These are phyloP conservation scores for Dioscorea alata DNA, from an alignment of 106 monocot species.

Conservation along the genomic window DNA sequence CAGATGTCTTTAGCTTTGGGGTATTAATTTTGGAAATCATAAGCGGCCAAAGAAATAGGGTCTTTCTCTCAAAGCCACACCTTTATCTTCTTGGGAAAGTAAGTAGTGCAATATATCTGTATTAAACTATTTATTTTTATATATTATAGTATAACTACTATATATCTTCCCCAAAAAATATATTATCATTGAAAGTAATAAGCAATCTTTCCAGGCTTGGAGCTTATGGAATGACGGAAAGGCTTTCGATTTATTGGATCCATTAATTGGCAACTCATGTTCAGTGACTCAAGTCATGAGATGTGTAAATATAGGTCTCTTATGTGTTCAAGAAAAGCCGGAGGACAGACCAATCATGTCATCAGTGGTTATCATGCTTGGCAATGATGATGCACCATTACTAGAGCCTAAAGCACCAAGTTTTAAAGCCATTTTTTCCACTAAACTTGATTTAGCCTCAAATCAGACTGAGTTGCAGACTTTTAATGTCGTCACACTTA, in stretches of 20 bases:
- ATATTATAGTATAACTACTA: no score
- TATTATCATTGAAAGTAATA: background rate
- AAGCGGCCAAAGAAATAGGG: slow-evolving; percentile 14
- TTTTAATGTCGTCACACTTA: no score
- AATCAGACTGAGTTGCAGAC: no score
- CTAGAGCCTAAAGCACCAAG: slow-evolving; percentile 8
- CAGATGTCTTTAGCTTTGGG: slow-evolving; percentile 34
- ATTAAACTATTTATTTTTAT: no score
- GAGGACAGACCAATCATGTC: no score
- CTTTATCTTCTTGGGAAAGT: slow-evolving; percentile 7
- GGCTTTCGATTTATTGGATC: slow-evolving; percentile 18
- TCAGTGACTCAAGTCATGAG: no score
- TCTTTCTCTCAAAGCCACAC: background rate
- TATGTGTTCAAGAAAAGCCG: no score
- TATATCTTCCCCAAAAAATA: background rate
- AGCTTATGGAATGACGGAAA: slow-evolving; percentile 25
- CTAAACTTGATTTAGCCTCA: no score
- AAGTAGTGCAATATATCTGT: background rate
- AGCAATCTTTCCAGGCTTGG: slow-evolving; percentile 18
- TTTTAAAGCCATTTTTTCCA: background rate
- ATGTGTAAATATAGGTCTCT: no score
- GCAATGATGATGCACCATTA: background rate
- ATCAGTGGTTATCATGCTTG: slow-evolving; percentile 8
- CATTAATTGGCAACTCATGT: background rate
- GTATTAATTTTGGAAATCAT: slow-evolving; percentile 33